Conservation (phyloP, 2,329 filamentous ascomycete species). For the Scortechinia acanthostroma region DNA sequence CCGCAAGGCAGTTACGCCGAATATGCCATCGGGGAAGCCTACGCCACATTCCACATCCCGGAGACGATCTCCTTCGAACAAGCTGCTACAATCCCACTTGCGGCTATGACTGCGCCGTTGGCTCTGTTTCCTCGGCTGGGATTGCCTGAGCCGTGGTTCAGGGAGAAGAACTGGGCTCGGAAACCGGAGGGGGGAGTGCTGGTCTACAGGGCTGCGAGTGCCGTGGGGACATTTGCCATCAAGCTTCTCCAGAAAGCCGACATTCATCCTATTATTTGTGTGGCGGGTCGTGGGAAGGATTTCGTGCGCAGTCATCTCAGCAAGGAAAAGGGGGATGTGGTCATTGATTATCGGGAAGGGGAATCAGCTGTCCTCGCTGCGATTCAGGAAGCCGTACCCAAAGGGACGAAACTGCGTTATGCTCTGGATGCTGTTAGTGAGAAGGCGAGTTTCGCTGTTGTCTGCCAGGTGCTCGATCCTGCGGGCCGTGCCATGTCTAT, state of each 20-base stretch:
- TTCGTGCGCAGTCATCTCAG: constrained; percentile 45
- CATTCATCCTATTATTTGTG: constrained; percentile 53
- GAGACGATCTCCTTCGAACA: constrained; percentile 24
- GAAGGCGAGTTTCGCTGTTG: constrained; percentile 25
- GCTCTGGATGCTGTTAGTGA: constrained; percentile 52
- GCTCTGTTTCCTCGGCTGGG: constrained; percentile 23
- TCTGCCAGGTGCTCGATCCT: not conserved
- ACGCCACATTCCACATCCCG: constrained; percentile 33
- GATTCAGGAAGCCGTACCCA: constrained; percentile 32
- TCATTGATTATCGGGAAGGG: constrained; percentile 54
- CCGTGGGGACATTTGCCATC: constrained; percentile 49
- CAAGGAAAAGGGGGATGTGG: constrained; percentile 39
- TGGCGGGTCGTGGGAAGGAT: constrained; percentile 41
- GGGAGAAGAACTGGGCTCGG: too few relatives aligned
- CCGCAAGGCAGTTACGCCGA: constrained; percentile 28
- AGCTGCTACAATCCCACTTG: constrained; percentile 31
- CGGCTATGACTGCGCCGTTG: constrained; percentile 31
- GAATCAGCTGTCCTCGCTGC: constrained; percentile 37
- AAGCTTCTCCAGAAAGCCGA: constrained; percentile 44
- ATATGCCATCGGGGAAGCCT: constrained; percentile 28
- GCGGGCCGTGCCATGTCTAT: not conserved
- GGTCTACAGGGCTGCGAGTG: constrained; percentile 46
- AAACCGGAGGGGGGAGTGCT: too few relatives aligned
- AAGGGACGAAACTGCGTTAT: constrained; percentile 30
- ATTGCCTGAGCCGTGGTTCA: constrained; percentile 29